Conservation (phyloP, 345 rosid species). For the Camelina neglecta region DNA sequence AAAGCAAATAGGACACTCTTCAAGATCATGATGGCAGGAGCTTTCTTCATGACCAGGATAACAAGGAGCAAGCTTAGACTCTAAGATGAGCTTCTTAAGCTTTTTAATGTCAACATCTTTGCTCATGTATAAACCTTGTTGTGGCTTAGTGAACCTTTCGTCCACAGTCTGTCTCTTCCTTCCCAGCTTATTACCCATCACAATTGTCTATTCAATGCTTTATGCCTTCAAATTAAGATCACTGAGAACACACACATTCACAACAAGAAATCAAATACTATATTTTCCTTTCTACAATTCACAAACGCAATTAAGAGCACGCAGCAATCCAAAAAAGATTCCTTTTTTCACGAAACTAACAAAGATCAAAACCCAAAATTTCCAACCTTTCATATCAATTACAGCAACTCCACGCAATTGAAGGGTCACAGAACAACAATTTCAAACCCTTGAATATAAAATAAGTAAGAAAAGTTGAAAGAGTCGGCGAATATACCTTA, state of each 20-base stretch:
- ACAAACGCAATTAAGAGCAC: not conserved
- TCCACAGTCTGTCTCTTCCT: slow-evolving; percentile 82
- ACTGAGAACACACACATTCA: not conserved
- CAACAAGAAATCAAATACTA: not conserved
- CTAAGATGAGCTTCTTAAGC: slow-evolving; percentile 90
- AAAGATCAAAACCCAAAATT: not conserved
- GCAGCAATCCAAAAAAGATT: not conserved
- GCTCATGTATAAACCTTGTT: slow-evolving; percentile 69
- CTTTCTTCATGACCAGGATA: slow-evolving; percentile 88
- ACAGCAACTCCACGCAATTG: not conserved
- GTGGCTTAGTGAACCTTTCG: slow-evolving; percentile 76
- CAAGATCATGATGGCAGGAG: slow-evolving; percentile 55
- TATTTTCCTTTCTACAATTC: not conserved
- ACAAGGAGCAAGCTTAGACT: slow-evolving; percentile 95
- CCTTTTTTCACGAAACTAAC: slow-evolving; percentile 4
- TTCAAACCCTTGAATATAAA: not conserved
- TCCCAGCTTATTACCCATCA: slow-evolving; percentile 94
- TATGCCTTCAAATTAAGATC: not conserved
- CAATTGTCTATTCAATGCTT: not conserved
- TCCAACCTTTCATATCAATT: not conserved
- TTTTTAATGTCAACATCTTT: slow-evolving; percentile 89
- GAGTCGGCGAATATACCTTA: slow-evolving; percentile 19
- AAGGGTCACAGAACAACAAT: not conserved
- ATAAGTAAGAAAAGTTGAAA: not conserved
- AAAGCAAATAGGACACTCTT: slow-evolving; percentile 95